A percentile compares a stretch with the other conserved stretches of the same genome.
Conservation (phyloP, 2,329 filamentous ascomycete species). For the Stachybotrys chartarum region DNA sequence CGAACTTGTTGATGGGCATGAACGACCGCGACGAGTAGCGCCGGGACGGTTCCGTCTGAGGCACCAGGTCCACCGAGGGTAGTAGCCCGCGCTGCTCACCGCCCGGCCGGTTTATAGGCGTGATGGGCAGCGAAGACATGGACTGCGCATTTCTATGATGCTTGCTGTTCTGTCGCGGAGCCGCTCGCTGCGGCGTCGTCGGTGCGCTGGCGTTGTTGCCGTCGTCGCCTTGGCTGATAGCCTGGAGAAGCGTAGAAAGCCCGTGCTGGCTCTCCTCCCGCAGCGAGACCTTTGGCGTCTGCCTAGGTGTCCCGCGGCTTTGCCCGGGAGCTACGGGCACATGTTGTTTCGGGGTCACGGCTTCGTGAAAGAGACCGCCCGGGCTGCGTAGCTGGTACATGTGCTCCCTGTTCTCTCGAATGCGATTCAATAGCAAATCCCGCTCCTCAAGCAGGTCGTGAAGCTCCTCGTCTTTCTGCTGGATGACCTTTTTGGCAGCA, state of each 20-base stretch:
- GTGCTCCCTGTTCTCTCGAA: conserved; percentile 84
- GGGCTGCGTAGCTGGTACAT: conserved; percentile 73
- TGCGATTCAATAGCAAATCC: conserved; percentile 69
- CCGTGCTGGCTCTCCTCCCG: conserved; percentile 48
- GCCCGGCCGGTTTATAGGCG: conserved; percentile 51
- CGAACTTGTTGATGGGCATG: conserved; percentile 36
- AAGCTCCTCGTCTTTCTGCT: conserved; percentile 69
- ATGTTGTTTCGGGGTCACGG: conserved; percentile 51
- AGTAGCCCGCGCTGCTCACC: conserved; percentile 46
- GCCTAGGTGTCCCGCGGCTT: conserved; percentile 39
- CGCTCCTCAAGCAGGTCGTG: conserved; percentile 67
- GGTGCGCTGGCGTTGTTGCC: conserved; percentile 58
- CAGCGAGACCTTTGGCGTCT: conserved; percentile 37
- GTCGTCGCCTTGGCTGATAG: conserved; percentile 60
- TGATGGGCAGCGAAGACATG: conserved; percentile 76
- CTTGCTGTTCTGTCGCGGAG: conserved; percentile 43
- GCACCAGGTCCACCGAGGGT: conserved; percentile 56
- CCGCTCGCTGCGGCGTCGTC: conserved; percentile 55
- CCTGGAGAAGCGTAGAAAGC: conserved; percentile 74
- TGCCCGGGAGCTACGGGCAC: conserved; percentile 36
- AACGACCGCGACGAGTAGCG: conserved; percentile 33
- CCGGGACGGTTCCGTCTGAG: conserved; percentile 49
- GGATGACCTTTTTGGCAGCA: conserved; percentile 70
- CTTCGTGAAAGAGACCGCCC: conserved; percentile 57
- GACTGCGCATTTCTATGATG: conserved; percentile 76